Percentiles rank a stretch among this genome's conserved stretches.
Evolutionary conservation across 352 stramenopile genomes (phyloP).

Genomic region (Phytophthora pistaciae): DNA sequence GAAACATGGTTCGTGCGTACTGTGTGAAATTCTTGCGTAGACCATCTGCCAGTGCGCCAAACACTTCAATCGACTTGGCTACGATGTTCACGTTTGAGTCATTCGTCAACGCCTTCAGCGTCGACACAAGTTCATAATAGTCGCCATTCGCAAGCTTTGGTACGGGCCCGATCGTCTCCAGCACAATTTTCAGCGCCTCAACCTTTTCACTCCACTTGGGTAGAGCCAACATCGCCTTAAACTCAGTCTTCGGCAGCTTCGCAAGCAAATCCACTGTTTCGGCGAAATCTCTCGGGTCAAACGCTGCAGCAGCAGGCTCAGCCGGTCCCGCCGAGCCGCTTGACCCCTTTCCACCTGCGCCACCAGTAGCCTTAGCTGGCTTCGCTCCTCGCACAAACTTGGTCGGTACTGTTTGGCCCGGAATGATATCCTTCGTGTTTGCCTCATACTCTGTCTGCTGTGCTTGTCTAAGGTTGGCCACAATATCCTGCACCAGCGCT

Average conservation of each 20-base stretch:
- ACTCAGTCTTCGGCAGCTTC: slow-evolving; percentile 84
- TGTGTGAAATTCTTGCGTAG: slow-evolving; percentile 86
- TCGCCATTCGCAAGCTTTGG: slow-evolving; percentile 89
- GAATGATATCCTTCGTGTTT: slow-evolving; percentile 76
- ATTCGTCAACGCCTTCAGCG: slow-evolving; percentile 79
- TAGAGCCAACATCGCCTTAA: slow-evolving; percentile 74
- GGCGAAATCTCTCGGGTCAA: slow-evolving; percentile 87
- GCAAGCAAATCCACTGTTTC: slow-evolving; percentile 87
- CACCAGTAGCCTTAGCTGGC: slow-evolving; percentile 24
- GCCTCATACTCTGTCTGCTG: slow-evolving; percentile 88
- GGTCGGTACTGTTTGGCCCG: slow-evolving; percentile 70
- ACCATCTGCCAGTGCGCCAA: slow-evolving; percentile 80
- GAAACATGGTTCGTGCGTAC: slow-evolving; percentile 79
- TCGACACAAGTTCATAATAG: slow-evolving; percentile 89
- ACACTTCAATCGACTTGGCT: slow-evolving; percentile 86
- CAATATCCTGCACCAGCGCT: slow-evolving; percentile 79
- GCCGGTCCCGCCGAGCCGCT: slow-evolving; percentile 7
- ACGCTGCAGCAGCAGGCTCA: slow-evolving; percentile 33
- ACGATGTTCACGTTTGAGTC: slow-evolving; percentile 92
- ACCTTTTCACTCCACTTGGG: slow-evolving; percentile 92
- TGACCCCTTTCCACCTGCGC: slow-evolving; percentile 20
- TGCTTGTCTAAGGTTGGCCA: slow-evolving; percentile 79
- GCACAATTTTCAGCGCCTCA: slow-evolving; percentile 85
- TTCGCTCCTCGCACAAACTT: slow-evolving; percentile 80
- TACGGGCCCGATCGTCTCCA: slow-evolving; percentile 82